Percentiles rank a stretch among this genome's conserved stretches.
phyloP scores from a whole-genome alignment of 1,139 yeast genomes.

The Sugiyamaella pinicola region DNA sequence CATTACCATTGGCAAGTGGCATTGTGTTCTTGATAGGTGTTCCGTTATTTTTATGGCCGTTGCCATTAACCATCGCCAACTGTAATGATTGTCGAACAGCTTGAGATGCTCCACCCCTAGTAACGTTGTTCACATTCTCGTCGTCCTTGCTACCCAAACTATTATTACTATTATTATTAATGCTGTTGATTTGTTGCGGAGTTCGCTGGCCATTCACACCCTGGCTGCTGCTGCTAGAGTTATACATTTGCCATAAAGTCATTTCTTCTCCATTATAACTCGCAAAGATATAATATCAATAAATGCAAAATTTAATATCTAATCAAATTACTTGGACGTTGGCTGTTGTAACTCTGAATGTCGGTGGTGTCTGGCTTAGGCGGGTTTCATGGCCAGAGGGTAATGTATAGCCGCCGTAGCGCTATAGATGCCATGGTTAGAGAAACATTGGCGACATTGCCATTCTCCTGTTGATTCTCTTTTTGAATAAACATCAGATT shows the following conservation, averaged over 20 bases:
- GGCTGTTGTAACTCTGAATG: too few species aligned
- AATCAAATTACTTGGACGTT: too few species aligned
- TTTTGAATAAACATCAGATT: too few species aligned
- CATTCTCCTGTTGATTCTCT: too few species aligned
- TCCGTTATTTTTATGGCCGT: background rate
- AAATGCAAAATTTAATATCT: too few species aligned
- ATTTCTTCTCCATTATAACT: constrained; percentile 4
- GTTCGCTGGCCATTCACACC: constrained; percentile 10
- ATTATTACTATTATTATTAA: background rate
- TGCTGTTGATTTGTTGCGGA: background rate
- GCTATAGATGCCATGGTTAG: too few species aligned
- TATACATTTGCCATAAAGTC: constrained; percentile 17
- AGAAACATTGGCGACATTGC: too few species aligned
- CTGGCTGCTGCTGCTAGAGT: background rate
- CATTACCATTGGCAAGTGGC: background rate
- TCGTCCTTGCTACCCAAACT: background rate
- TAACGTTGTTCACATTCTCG: constrained; percentile 2
- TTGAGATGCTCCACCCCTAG: background rate
- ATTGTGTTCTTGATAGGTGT: background rate
- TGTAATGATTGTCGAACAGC: background rate
- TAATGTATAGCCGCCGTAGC: too few species aligned
- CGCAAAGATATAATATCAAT: background rate
- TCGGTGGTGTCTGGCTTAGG: too few species aligned
- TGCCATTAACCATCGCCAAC: background rate
- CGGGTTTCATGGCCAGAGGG: too few species aligned